Conservation (phyloP, 2,329 filamentous ascomycete species). For the Achaetomium macrosporum region DNA sequence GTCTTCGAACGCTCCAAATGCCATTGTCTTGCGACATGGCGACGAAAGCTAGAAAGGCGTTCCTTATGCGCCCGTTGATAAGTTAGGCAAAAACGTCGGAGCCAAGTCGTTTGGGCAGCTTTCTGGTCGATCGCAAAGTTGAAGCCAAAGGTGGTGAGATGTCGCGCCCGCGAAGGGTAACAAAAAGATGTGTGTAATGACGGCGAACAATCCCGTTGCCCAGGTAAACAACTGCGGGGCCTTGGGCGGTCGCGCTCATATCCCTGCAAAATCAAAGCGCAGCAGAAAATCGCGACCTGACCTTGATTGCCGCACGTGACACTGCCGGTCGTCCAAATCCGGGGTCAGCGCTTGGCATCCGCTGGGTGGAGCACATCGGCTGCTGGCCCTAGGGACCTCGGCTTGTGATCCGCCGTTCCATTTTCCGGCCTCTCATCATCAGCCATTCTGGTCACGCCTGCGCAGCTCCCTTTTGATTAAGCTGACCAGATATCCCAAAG, state of each 20-base stretch:
- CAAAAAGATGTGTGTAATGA: slow-evolving; percentile 10
- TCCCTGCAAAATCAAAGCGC: slow-evolving; percentile 3
- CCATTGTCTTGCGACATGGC: slow-evolving; percentile 84
- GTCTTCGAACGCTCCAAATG: slow-evolving; percentile 85
- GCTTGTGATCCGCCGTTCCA: slow-evolving; percentile 22
- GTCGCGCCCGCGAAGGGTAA: neutral
- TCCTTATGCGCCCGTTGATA: neutral
- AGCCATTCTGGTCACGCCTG: slow-evolving; percentile 1
- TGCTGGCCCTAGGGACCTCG: slow-evolving; percentile 21
- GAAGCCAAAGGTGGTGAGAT: neutral
- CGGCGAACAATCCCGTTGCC: slow-evolving; percentile 12
- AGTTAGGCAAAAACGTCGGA: neutral
- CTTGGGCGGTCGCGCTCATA: slow-evolving; percentile 4
- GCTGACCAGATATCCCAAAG: slow-evolving; percentile 1
- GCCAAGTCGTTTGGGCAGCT: neutral
- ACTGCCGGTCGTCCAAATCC: slow-evolving; percentile 8
- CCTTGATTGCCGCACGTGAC: slow-evolving; percentile 15
- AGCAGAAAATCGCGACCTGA: neutral
- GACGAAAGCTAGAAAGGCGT: slow-evolving; percentile 8
- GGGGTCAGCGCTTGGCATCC: slow-evolving; percentile 12
- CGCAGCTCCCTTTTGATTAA: neutral
- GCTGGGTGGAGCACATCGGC: slow-evolving; percentile 9
- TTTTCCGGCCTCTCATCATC: slow-evolving; percentile 24
- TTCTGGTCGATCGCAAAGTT: neutral
- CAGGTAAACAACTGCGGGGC: slow-evolving; percentile 26